A percentile compares a stretch with the other conserved stretches of the same genome.
Evolutionary conservation across 352 stramenopile species (phyloP).

Genomic region (Globisporangium okanoganense): DNA sequence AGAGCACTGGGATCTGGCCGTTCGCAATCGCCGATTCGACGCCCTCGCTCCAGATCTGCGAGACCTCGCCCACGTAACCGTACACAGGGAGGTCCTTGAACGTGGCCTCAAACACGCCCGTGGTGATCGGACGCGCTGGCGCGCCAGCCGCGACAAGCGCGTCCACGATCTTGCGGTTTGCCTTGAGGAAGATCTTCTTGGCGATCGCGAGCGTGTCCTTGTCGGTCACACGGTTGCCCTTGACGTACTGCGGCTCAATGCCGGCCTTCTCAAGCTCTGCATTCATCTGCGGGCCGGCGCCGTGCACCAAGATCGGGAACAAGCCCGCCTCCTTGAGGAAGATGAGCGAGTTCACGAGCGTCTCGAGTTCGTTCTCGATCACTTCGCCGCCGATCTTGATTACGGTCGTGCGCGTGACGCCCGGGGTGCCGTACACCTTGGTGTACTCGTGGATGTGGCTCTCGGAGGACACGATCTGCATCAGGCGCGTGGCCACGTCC

Average conservation of each 20-base stretch:
- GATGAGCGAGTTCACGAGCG: slow-evolving; percentile 76
- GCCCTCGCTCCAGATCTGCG: slow-evolving; percentile 62
- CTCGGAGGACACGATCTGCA: slow-evolving; percentile 54
- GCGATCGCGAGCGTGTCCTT: slow-evolving; percentile 83
- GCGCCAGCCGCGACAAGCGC: slow-evolving; percentile 66
- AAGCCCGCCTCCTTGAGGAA: slow-evolving; percentile 83
- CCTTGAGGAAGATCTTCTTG: slow-evolving; percentile 79
- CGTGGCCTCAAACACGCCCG: slow-evolving; percentile 78
- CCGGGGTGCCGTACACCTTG: slow-evolving; percentile 68
- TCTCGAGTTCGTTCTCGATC: slow-evolving; percentile 84
- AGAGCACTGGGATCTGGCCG: slow-evolving; percentile 82
- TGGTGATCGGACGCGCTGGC: slow-evolving; percentile 73
- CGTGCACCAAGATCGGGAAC: slow-evolving; percentile 86
- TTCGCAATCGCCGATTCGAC: slow-evolving; percentile 65
- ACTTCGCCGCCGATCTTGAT: slow-evolving; percentile 90
- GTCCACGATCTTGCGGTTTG: slow-evolving; percentile 81
- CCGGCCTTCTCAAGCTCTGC: slow-evolving; percentile 72
- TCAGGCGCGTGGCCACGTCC: slow-evolving; percentile 55
- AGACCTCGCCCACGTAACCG: slow-evolving; percentile 83
- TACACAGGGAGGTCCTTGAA: slow-evolving; percentile 82
- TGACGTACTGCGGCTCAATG: slow-evolving; percentile 86
- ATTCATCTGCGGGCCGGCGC: slow-evolving; percentile 89
- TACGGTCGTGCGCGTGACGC: slow-evolving; percentile 69
- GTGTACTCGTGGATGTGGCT: slow-evolving; percentile 65
- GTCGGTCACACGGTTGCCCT: slow-evolving; percentile 86